Evolutionary conservation across 1,284 basidiomycete species (phyloP), one percentile per base, ranked within the genome.

Genomic region (Athelia sp.): DNA sequence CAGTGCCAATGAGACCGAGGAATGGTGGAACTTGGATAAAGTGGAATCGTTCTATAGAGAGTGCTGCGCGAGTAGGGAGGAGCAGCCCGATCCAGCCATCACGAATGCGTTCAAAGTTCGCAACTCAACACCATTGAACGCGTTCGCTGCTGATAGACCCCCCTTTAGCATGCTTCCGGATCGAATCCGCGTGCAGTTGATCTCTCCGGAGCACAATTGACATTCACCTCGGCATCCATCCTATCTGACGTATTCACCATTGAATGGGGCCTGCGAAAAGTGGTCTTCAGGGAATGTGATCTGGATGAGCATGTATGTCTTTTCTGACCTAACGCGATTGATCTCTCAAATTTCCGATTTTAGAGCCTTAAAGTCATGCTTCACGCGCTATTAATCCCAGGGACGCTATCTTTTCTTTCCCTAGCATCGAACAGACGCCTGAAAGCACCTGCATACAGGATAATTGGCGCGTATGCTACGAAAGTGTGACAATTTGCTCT

Each of bases 361-460:
- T 56, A 93, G 86, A 82, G 80, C 42, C 65, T 98, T 49, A 97
- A 97, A 70, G 90, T 91, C 0, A 84, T 98, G 17, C 73, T 98
- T 0, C 95, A 98, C 62, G 84, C 93, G 0, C 76, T 99, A 1
- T 80, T 98, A 47, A 89, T 98, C 44, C 89, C 90, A 17, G 82
- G 83, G 18, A 83, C 84, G 0, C 73, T 98, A 24, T 87, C 88
- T 1, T 90, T 87, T 58, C 74, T 98, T 19, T 93, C 90, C 9
- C 72, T 99, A 18, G 87, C 93, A 2, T 90, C 90, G 18, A 98
- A 98, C 64, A 77, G 83, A 59, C 84, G 84, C 51, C 75, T 98
- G 47, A 91, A 90, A 58, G 66, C 79, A 1, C 70, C 79, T 11
- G 91, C 90, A 0, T 98, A 94, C 76, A 81, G 83, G 47, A 71